Base-by-base conservation (phyloP, 768 basidiomycete genomes). In the Zangia roseola region DNA sequence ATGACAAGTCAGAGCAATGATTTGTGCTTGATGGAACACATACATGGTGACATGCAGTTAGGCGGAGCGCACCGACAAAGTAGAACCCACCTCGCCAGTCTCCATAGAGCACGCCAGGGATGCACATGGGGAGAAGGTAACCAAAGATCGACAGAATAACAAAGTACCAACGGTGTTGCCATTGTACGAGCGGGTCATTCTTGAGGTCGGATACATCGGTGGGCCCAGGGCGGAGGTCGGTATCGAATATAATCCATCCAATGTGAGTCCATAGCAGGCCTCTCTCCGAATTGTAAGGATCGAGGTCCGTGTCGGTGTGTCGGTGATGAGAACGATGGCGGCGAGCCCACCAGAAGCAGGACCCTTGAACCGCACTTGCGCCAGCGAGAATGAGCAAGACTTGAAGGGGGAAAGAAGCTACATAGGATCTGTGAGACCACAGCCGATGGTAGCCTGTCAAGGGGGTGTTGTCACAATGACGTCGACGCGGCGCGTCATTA, bases 301-400 rank as follows among this genome's bases (percentile, higher is more conserved):
- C 90, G 41, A 86, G 79, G 55, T 90, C 86, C 30, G 88, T 91
- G 69, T 93, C 90, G 55, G 89, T 91, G 70, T 91, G 77, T 54
- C 87, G 82, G 63, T 89, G 88, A 62, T 89, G 88, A 28, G 88
- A 87, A 48, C 90, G 83, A 68, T 93, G 90, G 8, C 85, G 80
- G 41, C 86, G 78, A 14, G 86, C 81, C 90, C 90, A 93, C 88
- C 89, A 93, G 62, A 80, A 83, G 69, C 88, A 88, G 13, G 89
- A 91, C 0, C 90, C 90, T 70, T 93, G 84, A 4, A 91, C 88
- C 4, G 89, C 88, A 61, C 89, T 91, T 26, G 85, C 81, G 8
- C 90, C 90, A 3, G 84, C 88, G 39, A 81, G 71, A 9, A 89
- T 75, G 28, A 92, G 76, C 61, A 84, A 79, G 41, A 82, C 68